Conservation (phyloP, 257 asterid species). For the Leptodermis oblonga region DNA sequence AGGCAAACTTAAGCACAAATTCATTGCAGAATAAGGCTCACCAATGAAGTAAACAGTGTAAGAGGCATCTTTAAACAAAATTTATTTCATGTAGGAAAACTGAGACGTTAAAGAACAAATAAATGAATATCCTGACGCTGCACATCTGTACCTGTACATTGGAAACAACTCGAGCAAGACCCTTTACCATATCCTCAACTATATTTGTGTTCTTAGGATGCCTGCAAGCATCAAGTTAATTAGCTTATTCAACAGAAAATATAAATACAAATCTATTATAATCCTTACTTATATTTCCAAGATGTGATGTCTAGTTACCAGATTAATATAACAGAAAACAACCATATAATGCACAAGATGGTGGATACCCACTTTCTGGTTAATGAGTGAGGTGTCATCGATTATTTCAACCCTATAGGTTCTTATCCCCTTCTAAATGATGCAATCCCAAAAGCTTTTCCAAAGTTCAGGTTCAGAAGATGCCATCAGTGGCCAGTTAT, state of each 20-base stretch:
- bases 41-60: not conserved
- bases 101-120: not conserved
- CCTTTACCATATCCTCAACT: conserved; percentile 86
- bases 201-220: conserved; percentile 89
- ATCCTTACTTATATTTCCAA: not conserved
- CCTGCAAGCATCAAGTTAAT: conserved; percentile 44
- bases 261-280: not conserved
- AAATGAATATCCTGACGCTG: conserved; percentile 4
- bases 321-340: not conserved
- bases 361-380: not conserved
- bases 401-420: not conserved
- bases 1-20: not conserved
- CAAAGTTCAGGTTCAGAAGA: not conserved
- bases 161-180: conserved; percentile 93
- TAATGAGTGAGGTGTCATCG: not conserved
- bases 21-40: no score
- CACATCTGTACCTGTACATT: conserved; percentile 65
- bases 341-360: not conserved
- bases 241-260: not conserved
- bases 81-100: not conserved
- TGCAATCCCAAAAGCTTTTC: not conserved
- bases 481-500: not conserved
- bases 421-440: not conserved
- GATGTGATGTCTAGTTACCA: not conserved
- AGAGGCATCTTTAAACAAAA: not conserved